Percentiles rank a stretch among this genome's conserved stretches.
phyloP scores from a whole-genome alignment of 2,329 filamentous ascomycete species.

The Fusarium sp. region DNA sequence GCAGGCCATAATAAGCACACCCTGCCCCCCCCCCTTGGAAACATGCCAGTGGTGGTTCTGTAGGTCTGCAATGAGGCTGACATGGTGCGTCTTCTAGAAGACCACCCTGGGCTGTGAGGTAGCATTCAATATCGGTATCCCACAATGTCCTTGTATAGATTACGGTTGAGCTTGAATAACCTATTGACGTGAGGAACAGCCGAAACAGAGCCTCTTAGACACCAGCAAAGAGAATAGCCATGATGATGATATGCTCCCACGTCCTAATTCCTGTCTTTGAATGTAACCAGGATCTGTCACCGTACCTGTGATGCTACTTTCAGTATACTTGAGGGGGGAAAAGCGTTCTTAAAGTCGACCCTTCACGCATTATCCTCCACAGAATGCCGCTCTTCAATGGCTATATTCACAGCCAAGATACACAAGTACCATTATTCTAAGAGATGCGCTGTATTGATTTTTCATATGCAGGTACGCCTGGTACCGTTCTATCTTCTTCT shows the following conservation, averaged over 20 bases:
- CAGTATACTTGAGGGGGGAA: too few relatives aligned
- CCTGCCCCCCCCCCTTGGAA: neutral
- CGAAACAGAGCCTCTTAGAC: neutral
- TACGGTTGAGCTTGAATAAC: neutral
- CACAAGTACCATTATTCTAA: neutral
- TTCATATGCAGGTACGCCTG: neutral
- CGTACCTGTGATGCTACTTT: too few relatives aligned
- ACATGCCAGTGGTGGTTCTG: neutral
- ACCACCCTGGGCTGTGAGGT: neutral
- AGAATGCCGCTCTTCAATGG: neutral
- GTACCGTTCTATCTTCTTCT: slow-evolving; percentile 10
- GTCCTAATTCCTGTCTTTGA: too few relatives aligned
- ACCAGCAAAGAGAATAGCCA: neutral
- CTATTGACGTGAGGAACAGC: neutral
- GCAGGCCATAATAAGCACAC: neutral
- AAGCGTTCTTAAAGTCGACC: too few relatives aligned
- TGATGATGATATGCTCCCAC: neutral
- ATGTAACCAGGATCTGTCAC: too few relatives aligned
- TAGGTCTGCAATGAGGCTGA: neutral
- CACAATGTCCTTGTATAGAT: neutral
- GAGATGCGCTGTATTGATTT: neutral
- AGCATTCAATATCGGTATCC: neutral
- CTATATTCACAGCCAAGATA: neutral
- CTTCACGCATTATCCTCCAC: too few relatives aligned
- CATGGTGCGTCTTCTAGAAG: neutral